phyloP scores from a whole-genome alignment of 2,329 filamentous ascomycete genomes.

The Trichoderma lentiforme region DNA sequence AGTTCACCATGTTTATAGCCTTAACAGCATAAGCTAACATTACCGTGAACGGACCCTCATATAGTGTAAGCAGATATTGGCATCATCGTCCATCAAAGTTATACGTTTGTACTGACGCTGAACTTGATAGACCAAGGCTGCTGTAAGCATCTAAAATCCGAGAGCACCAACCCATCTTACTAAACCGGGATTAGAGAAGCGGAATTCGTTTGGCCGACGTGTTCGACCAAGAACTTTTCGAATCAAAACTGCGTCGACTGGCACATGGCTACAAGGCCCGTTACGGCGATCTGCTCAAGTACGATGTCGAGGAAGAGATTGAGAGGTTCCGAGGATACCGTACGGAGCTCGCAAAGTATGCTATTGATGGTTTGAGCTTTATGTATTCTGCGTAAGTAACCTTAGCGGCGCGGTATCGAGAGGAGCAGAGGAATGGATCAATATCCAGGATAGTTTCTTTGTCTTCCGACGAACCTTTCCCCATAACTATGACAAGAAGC shows the following conservation, averaged over 20 bases:
- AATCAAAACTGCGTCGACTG: slow-evolving; percentile 60
- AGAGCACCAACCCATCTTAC: neutral
- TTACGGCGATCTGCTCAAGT: slow-evolving; percentile 62
- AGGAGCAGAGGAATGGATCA: neutral
- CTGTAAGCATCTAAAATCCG: neutral
- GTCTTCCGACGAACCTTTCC: neutral
- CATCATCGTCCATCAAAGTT: neutral
- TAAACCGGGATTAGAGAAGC: neutral
- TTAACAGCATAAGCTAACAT: neutral
- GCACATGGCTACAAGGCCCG: slow-evolving; percentile 60
- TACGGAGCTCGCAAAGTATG: neutral
- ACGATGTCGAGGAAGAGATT: slow-evolving; percentile 69
- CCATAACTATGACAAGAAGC: neutral
- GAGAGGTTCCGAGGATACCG: slow-evolving; percentile 47
- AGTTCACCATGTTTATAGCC: neutral
- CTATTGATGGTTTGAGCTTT: neutral
- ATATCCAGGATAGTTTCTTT: neutral
- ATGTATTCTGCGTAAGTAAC: neutral
- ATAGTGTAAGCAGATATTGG: neutral
- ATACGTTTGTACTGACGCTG: neutral
- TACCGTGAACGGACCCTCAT: neutral
- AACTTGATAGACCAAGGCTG: neutral
- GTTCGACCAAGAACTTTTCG: slow-evolving; percentile 64
- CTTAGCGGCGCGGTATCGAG: neutral
- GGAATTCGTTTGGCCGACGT: slow-evolving; percentile 61